Evolutionary conservation across 148 eudicot genomes (phyloP), one percentile per base, ranked within the genome.

Genomic region (Rhododendron ovatum): DNA sequence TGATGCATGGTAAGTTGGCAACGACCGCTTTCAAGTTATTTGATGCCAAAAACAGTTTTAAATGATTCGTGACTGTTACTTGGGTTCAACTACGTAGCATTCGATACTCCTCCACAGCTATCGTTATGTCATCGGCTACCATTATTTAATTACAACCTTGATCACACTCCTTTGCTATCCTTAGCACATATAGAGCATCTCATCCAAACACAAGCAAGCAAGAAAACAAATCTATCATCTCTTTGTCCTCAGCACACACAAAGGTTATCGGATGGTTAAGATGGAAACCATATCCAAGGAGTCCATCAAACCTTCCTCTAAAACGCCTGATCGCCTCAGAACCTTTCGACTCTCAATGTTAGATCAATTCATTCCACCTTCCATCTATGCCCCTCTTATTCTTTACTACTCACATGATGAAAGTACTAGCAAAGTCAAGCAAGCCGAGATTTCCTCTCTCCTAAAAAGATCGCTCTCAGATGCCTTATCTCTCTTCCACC

Each of bases 271-370:
- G 28, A 63, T 63, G 71, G 30, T 24, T 88, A 79, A 89, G 85
- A n/a, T 92, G 63, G 47, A 88, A 55, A 80, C 86, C n/a, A 13
- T 88, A 33, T 93, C 92, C 7, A 89, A 9, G 12, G 91, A 90
- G 35, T 45, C 51, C 12, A 89, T 93, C 85, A 91, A 85, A 78
- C 96, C 95, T 81, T 89, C 94, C 67, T 39, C 86, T 82, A 88
- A 89, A 71, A 91, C 91, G 61, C 91, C 92, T 3, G 11, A 80
- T 35, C 80, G 90, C n/a, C 91, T 87, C 41, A 59, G 82, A 85
- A 85, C 83, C 69, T 88, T 59, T 84, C 85, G 78, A 41, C 88
- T 90, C 30, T 92, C 91, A 3, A 59, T 87, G 5, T 3, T 93
- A 0, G 93, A 92, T 83, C 95, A 94, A 67, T 28, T 88, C 13